Base-by-base conservation (phyloP, 2,329 filamentous ascomycete species). In the Septoria linicola region DNA sequence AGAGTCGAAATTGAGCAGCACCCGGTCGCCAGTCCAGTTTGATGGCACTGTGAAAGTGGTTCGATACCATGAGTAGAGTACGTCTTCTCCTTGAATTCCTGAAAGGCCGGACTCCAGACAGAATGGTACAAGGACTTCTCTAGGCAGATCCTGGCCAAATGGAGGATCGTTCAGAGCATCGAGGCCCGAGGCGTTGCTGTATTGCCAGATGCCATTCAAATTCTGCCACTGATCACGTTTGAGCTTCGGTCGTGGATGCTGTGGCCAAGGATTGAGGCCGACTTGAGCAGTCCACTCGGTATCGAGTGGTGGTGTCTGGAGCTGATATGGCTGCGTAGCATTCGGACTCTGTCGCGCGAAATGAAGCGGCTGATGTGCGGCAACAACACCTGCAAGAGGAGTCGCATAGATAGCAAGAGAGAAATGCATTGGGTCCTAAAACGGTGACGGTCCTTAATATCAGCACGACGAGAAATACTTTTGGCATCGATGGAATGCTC, bases 1-100 rank as follows among this genome's bases (percentile, higher is more conserved):
- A 2, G 81, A 81, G 13, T 80, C 80, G 49, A 84, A 84, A 27
- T 80, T 74, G 8, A 80, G 65, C 3, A 83, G 58, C 0, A 81
- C 66, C 1, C 71, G 70, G 41, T 78, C 67, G 3, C 65, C 66
- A 1, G 65, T 66, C 78, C 80, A 83, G 13, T 64, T 60, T 0
- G 64, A 58, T 0, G 80, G 76, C 0, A 83, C 68, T 1, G 66
- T 63, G 58, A 84, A 83, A 0, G 69, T 70, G 0, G 76, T 80
- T 36, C 73, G 71, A 55, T 68, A 67, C 66, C 66, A 68, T 4
- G 62, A 64, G 54, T 66, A 67, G 4, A 61, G 41, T 11, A 58
- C 47, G 40, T 60, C 48, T 30, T 55, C 40, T 23, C 59, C 63
- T 48, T 65, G 61, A 14, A 68, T 60, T 71, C 76, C 77, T 31